A percentile compares a stretch with the other conserved stretches of the same genome.
phyloP scores from a whole-genome alignment of 805 yeast genomes.

The Schizosaccharomyces cryophilus region DNA sequence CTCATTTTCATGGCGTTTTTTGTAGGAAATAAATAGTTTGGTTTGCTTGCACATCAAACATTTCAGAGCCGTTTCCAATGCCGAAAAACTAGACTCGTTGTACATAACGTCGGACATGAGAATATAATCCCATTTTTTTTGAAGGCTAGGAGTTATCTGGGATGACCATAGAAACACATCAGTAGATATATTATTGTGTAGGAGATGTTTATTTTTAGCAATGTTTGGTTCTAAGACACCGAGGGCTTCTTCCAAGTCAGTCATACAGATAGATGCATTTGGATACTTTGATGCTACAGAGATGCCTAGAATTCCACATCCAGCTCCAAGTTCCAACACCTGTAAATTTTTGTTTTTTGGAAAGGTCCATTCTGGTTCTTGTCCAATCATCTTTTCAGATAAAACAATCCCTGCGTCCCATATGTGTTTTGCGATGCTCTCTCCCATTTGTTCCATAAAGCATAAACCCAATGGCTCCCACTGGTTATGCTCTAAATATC shows the following conservation, averaged over 20 bases:
- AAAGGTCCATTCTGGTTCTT: not conserved
- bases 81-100: not conserved
- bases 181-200: not conserved
- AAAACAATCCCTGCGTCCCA: not conserved
- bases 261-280: not conserved
- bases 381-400: not conserved
- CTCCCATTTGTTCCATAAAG: not conserved
- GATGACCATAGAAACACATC: not conserved
- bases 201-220: not conserved
- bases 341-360: not conserved
- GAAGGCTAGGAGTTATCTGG: not conserved
- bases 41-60: not conserved
- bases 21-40: not conserved
- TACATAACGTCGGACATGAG: not conserved
- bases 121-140: not conserved
- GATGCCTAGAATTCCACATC: not conserved
- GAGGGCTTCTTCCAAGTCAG: not conserved
- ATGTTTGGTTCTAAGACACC: not conserved
- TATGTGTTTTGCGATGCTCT: not conserved
- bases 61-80: not conserved
- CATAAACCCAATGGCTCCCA: not conserved
- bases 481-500: not conserved
- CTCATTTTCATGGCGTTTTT: not conserved
- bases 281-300: not conserved
- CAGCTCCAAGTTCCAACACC: not conserved